Evolutionary conservation across 2,329 filamentous ascomycete species (phyloP), one percentile per base, ranked within the genome.

Genomic region (Cladosporium sp.): DNA sequence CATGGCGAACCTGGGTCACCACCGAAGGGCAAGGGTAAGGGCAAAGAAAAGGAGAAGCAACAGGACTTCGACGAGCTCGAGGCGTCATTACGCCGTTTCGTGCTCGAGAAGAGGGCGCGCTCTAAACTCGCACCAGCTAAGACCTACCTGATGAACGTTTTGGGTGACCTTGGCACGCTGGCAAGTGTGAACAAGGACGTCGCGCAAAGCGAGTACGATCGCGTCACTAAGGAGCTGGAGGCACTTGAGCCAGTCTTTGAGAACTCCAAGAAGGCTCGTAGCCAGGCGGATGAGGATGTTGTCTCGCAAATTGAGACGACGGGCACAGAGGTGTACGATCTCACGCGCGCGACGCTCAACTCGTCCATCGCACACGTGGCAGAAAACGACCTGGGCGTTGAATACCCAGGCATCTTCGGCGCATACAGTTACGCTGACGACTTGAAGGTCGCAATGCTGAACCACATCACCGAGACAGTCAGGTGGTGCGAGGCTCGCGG

Each of bases 91-190:
- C 82, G 93, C 53, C 84, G 91, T 40, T 99, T 99, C 60, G 93
- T 99, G 7, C 78, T 99, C 20, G 93, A 99, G 67, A 97, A 97
- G 76, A 83, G 93, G 50, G 90, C 93, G 42, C 83, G 90, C 24
- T 97, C 93, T 7, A 99, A 99, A 73, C 80, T 99, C 53, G 92
- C 93, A 1, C 93, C 93, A 4, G 93, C 93, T 6, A 91, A 90
- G 70, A 97, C 92, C 2, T 99, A 99, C 65, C 81, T 99, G 1
- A 76, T 95, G 61, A 99, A 99, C 68, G 86, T 97, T 20, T 78
- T 99, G 29, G 86, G 89, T 59, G 93, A 99, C 63, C 78, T 99
- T 53, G 77, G 89, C 64, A 85, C 83, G 3, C 77, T 99, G 37
- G 92, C 92, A 4, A 83, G 78, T 0, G 89, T 96, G 61, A 99